phyloP scores from a whole-genome alignment of 352 stramenopile species.

The Phytophthora multivora region DNA sequence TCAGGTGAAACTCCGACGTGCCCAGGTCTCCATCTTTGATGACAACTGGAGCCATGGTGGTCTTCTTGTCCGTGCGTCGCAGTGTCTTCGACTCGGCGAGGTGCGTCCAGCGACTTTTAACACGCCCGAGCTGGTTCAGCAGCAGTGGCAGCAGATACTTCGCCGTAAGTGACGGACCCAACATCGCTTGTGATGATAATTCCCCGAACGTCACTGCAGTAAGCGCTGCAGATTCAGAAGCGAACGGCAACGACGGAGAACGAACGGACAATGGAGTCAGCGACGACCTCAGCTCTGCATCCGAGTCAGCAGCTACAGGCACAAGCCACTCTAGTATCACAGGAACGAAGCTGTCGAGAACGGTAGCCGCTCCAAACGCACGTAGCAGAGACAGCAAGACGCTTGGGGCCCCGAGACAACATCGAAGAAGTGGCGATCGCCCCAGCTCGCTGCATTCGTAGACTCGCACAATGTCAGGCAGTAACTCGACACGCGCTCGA shows the following conservation, averaged over 20 bases:
- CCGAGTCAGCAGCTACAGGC: slow-evolving; percentile 9
- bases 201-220: slow-evolving; percentile 55
- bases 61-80: slow-evolving; percentile 38
- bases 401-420: slow-evolving; percentile 52
- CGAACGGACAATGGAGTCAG: slow-evolving; percentile 18
- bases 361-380: slow-evolving; percentile 47
- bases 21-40: slow-evolving; percentile 30
- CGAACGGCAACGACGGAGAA: slow-evolving; percentile 40
- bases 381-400: slow-evolving; percentile 51
- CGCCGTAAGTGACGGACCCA: slow-evolving; percentile 59
- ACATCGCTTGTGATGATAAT: slow-evolving; percentile 48
- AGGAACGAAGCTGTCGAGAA: slow-evolving; percentile 64
- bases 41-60: slow-evolving; percentile 11
- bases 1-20: slow-evolving; percentile 59
- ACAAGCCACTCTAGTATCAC: slow-evolving; percentile 74
- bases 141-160: slow-evolving; percentile 70
- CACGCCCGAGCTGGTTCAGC: slow-evolving; percentile 56
- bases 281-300: slow-evolving; percentile 17
- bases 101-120: slow-evolving; percentile 64
- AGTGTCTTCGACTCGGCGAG: slow-evolving; percentile 47
- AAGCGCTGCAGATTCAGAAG: slow-evolving; percentile 45
- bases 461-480: slow-evolving; percentile 52
- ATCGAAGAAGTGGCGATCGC: slow-evolving; percentile 25
- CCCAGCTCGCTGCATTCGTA: slow-evolving; percentile 64
- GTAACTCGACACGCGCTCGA: slow-evolving; percentile 35